Evolutionary conservation across 345 rosid species (phyloP).

Genomic region (Abelmoschus esculentus): DNA sequence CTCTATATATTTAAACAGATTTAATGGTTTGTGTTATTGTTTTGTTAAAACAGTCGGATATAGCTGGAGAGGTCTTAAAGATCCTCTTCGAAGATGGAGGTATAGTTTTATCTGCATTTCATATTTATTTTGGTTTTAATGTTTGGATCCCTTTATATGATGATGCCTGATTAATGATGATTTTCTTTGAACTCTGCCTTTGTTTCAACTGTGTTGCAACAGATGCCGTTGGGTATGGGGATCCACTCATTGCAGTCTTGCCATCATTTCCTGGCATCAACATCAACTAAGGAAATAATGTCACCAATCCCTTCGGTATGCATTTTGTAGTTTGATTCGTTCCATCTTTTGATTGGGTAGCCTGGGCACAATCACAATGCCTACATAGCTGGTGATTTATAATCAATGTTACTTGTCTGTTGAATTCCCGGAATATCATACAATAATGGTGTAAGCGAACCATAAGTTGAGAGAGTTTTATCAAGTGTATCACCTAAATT

Average conservation of each 20-base stretch:
- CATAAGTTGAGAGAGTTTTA: neutral
- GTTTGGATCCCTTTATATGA: no score
- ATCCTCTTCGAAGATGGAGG: no score
- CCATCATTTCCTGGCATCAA: slow-evolving; percentile 68
- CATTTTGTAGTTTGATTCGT: neutral
- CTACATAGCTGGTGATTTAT: neutral
- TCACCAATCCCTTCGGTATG: neutral
- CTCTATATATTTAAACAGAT: no score
- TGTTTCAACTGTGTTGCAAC: slow-evolving; percentile 12
- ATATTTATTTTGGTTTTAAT: no score
- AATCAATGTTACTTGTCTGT: neutral
- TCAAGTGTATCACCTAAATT: neutral
- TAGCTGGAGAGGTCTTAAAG: no score
- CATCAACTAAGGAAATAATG: neutral
- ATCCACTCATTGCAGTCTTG: slow-evolving; percentile 77
- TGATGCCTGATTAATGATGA: no score
- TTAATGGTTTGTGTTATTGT: no score
- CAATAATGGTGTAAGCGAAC: neutral
- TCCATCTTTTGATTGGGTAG: neutral
- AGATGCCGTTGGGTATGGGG: slow-evolving; percentile 89
- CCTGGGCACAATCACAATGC: neutral
- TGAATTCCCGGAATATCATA: neutral
- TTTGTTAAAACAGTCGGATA: no score
- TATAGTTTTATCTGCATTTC: no score
- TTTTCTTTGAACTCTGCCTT: no score